phyloP scores from a whole-genome alignment of 768 basidiomycete species.

The Rubroboletus satanas region DNA sequence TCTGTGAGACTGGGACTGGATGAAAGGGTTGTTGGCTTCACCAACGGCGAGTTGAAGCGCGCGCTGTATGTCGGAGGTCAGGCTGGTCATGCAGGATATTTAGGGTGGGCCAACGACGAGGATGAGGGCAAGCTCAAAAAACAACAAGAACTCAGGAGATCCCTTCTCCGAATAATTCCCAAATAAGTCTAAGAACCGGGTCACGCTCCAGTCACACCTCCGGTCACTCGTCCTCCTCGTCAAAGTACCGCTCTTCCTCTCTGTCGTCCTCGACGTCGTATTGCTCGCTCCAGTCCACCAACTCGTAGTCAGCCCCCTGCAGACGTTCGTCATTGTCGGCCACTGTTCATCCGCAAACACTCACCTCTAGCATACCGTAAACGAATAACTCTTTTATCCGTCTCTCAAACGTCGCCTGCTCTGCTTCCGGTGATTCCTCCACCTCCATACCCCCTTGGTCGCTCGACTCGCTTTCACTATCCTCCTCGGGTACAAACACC shows the following conservation, averaged over 20 bases:
- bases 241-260: conserved; percentile 74
- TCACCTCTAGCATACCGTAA: conserved; percentile 70
- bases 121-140: conserved; percentile 40
- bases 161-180: conserved; percentile 17
- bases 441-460: conserved; percentile 27
- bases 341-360: conserved; percentile 16
- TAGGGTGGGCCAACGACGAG: conserved; percentile 39
- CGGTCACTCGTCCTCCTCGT: conserved; percentile 52
- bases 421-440: conserved; percentile 48
- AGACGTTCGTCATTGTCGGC: conserved; percentile 1
- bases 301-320: conserved; percentile 67
- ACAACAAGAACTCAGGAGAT: neutral
- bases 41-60: conserved; percentile 50
- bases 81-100: conserved; percentile 31
- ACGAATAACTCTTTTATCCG: conserved; percentile 67
- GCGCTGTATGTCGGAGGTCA: conserved; percentile 45
- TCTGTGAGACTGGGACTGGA: conserved; percentile 21
- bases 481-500: conserved; percentile 56
- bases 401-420: conserved; percentile 51
- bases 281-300: conserved; percentile 71
- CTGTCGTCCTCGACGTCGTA: conserved; percentile 58
- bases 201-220: conserved; percentile 2
- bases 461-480: conserved; percentile 46
- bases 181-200: neutral
- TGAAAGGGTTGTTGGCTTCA: conserved; percentile 40